Percentiles rank a stretch among this genome's conserved stretches.
Conservation (phyloP, 129 eudicot species). For the Pulicaria dysenterica region DNA sequence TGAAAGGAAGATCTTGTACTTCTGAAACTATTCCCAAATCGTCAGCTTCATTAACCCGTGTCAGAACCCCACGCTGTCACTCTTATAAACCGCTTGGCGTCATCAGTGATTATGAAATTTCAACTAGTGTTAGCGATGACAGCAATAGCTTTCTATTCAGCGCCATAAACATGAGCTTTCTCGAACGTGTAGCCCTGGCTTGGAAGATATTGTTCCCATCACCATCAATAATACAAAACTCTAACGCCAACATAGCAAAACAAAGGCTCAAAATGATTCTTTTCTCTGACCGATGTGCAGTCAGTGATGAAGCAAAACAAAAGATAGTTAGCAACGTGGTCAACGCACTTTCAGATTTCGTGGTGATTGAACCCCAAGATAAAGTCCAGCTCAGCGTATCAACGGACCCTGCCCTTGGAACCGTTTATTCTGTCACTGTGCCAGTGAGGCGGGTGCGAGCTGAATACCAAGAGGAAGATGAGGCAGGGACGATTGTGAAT, state of each 20-base stretch:
- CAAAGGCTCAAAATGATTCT: constrained; percentile 86
- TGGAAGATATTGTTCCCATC: constrained; percentile 88
- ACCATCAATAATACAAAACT: constrained; percentile 43
- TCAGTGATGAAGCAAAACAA: constrained; percentile 85
- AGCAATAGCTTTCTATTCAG: constrained; percentile 57
- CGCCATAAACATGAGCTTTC: constrained; percentile 72
- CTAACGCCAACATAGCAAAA: constrained; percentile 83
- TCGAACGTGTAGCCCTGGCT: constrained; percentile 72
- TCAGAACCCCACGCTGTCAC: constrained; percentile 44
- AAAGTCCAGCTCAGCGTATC: constrained; percentile 79
- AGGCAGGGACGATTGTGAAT: constrained; percentile 52
- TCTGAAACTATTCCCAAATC: no score
- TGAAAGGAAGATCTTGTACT: no score
- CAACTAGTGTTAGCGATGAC: constrained; percentile 49
- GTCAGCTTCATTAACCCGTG: constrained; percentile 5
- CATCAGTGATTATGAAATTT: constrained; percentile 40
- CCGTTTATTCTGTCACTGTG: constrained; percentile 74
- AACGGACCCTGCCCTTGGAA: constrained; percentile 67
- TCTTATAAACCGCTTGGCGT: constrained; percentile 46
- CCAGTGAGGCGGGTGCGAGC: constrained; percentile 77
- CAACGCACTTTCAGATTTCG: constrained; percentile 65
- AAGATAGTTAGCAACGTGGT: constrained; percentile 72
- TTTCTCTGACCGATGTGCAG: constrained; percentile 84
- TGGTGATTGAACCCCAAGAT: constrained; percentile 86
- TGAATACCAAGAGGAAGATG: constrained; percentile 66